Evolutionary conservation across 2,329 filamentous ascomycete genomes (phyloP).

Genomic region (Blastomyces silverae): DNA sequence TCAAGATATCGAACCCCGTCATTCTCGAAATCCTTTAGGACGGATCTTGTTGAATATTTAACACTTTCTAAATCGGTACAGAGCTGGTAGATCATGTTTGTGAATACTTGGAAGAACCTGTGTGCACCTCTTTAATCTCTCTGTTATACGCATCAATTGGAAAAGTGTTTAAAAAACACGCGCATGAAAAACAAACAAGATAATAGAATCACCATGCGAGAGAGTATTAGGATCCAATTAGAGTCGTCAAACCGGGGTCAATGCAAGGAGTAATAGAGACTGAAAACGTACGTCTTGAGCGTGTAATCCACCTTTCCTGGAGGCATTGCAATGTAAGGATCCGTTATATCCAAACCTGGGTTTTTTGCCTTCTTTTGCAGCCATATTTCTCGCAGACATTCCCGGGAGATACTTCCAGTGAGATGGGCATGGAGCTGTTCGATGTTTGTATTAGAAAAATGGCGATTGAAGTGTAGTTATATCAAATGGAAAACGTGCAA

Average conservation of each 20-base stretch:
- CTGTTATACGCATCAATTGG: no score
- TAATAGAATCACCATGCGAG: no score
- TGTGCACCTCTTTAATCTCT: background rate
- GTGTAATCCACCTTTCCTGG: conserved; percentile 65
- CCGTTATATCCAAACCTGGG: conserved; percentile 52
- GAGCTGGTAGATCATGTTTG: conserved; percentile 70
- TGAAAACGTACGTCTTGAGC: conserved; percentile 53
- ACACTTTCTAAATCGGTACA: conserved; percentile 57
- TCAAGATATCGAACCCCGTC: conserved; percentile 75
- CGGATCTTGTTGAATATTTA: conserved; percentile 56
- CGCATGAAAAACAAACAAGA: background rate
- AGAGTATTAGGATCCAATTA: background rate
- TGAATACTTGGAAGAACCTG: conserved; percentile 73
- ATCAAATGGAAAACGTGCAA: background rate
- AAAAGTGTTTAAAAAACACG: no score
- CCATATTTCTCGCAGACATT: conserved; percentile 71
- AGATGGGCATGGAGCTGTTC: conserved; percentile 70
- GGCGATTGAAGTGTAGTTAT: background rate
- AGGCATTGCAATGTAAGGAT: conserved; percentile 64
- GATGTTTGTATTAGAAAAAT: background rate
- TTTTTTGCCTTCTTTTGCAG: conserved; percentile 48
- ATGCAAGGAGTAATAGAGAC: no score
- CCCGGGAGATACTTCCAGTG: conserved; percentile 67
- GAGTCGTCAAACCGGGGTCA: background rate
- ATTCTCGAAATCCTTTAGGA: conserved; percentile 58